Conservation (phyloP, 2,329 filamentous ascomycete genomes). For the Fusarium irregulare region DNA sequence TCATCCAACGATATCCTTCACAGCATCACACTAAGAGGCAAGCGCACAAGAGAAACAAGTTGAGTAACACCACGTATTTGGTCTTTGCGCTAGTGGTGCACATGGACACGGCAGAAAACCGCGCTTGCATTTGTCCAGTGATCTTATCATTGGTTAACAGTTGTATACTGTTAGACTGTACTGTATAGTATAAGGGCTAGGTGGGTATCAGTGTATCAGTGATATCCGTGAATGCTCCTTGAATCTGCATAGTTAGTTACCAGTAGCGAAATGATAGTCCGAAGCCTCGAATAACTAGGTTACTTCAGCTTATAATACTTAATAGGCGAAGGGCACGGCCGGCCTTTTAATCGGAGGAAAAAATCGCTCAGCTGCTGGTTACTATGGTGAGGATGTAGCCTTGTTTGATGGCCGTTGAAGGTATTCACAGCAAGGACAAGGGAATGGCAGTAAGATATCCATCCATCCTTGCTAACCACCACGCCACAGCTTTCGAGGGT, state of each 20-base stretch:
- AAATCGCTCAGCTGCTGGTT: background rate
- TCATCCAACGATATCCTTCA: background rate
- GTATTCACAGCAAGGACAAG: slow-evolving; percentile 29
- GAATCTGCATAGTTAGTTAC: slow-evolving; percentile 40
- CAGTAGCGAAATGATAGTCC: slow-evolving; percentile 3
- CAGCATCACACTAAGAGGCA: background rate
- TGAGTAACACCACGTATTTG: slow-evolving; percentile 8
- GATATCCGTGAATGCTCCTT: slow-evolving; percentile 5
- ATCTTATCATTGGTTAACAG: background rate
- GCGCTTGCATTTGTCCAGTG: background rate
- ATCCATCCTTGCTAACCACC: slow-evolving; percentile 25
- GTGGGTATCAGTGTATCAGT: background rate
- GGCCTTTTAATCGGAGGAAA: slow-evolving; percentile 32
- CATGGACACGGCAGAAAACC: background rate
- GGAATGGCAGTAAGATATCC: slow-evolving; percentile 1
- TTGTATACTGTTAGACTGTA: background rate
- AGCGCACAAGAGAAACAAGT: background rate
- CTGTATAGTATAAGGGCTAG: background rate
- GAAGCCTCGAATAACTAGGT: slow-evolving; percentile 14
- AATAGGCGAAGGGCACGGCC: slow-evolving; percentile 27
- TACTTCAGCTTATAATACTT: slow-evolving; percentile 5
- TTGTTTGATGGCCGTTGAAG: slow-evolving; percentile 20
- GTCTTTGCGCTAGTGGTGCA: background rate
- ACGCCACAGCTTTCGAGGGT: background rate
- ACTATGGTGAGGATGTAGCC: slow-evolving; percentile 6